A percentile compares a stretch with the other conserved stretches of the same genome.
Evolutionary conservation across 225 moss, liverwort and hornwort species (phyloP).

Genomic region (Antitrichia curtipendula): DNA sequence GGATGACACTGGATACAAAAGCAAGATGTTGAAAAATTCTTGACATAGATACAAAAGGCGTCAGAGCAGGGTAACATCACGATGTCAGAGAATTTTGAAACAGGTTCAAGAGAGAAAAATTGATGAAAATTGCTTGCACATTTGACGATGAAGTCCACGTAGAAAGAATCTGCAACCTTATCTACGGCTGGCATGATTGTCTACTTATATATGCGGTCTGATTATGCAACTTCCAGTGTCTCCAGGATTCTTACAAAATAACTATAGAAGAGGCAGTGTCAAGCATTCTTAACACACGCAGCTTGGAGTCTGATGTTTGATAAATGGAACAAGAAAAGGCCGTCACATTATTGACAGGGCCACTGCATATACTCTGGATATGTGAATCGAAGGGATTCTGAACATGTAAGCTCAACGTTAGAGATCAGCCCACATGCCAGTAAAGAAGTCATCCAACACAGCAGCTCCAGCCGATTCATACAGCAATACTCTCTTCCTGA

Average conservation of each 20-base stretch:
- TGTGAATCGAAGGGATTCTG: neutral
- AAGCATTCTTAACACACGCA: neutral
- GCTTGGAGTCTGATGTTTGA: neutral
- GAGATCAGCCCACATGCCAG: slow-evolving; percentile 50
- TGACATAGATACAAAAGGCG: neutral
- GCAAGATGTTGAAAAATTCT: neutral
- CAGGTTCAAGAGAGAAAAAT: neutral
- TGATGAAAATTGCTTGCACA: neutral
- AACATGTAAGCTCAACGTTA: neutral
- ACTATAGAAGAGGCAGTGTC: neutral
- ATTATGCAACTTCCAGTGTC: neutral
- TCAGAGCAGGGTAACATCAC: neutral
- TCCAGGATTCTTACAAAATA: neutral
- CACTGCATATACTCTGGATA: neutral
- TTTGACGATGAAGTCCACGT: neutral
- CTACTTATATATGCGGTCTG: neutral
- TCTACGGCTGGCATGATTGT: neutral
- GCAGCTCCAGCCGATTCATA: slow-evolving; percentile 69
- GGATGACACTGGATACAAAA: neutral
- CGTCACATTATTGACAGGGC: neutral
- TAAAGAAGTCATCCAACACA: slow-evolving; percentile 64
- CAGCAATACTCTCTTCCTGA: slow-evolving; percentile 65
- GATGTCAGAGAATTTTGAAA: neutral
- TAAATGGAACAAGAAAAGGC: neutral
- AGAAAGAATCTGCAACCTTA: neutral